phyloP scores from a whole-genome alignment of 2,329 filamentous ascomycete genomes.

The Diaporthe citriasiana region DNA sequence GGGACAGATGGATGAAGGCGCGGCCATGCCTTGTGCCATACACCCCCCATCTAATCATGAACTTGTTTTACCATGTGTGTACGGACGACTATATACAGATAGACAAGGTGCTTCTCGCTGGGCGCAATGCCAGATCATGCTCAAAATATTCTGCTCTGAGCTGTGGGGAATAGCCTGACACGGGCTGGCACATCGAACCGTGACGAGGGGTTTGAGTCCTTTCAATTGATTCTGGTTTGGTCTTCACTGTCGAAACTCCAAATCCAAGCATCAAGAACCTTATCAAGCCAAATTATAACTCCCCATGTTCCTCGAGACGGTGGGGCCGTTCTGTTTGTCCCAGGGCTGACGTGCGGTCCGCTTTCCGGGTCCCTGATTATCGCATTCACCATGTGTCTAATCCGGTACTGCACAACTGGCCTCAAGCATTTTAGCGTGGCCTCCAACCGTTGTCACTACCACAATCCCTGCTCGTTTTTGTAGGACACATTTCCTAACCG shows the following conservation, averaged over 20 bases:
- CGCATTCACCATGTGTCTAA: background rate
- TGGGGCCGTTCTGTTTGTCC: slow-evolving; percentile 21
- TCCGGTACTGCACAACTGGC: slow-evolving; percentile 24
- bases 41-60: slow-evolving; percentile 34
- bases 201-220: background rate
- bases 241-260: background rate
- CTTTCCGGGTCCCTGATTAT: slow-evolving; percentile 13
- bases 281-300: background rate
- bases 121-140: slow-evolving; percentile 30
- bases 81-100: slow-evolving; percentile 36
- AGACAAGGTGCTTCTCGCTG: slow-evolving; percentile 31
- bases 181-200: background rate
- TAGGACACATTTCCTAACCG: slow-evolving; percentile 34
- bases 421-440: slow-evolving; percentile 26
- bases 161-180: background rate
- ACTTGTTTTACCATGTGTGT: slow-evolving; percentile 31
- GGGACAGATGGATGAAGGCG: slow-evolving; percentile 22
- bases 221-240: background rate
- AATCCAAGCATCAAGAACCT: background rate
- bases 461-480: slow-evolving; percentile 27
- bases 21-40: slow-evolving; percentile 26
- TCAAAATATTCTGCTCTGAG: slow-evolving; percentile 29
- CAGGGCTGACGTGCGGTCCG: slow-evolving; percentile 17
- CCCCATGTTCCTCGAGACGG: background rate
- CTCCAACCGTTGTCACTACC: slow-evolving; percentile 3